phyloP scores from a whole-genome alignment of 1,139 yeast genomes.

The Saccharomyces hybrid region DNA sequence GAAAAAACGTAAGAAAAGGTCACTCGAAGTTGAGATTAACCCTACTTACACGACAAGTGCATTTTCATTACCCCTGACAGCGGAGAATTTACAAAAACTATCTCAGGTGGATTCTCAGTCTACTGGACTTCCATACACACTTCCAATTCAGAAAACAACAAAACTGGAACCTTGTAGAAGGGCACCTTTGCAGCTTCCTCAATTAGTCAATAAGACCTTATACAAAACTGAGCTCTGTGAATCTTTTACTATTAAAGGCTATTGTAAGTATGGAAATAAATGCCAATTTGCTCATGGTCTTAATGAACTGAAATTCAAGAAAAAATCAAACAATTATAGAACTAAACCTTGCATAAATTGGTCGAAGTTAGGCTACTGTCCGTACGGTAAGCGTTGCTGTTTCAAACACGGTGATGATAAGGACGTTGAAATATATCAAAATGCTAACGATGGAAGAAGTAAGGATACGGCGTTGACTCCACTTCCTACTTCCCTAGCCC shows the following conservation, averaged over 20 bases:
- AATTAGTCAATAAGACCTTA: conserved; percentile 53
- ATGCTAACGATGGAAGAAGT: conserved; percentile 11
- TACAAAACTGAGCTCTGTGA: conserved; percentile 90
- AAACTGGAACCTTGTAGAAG: not conserved
- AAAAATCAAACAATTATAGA: conserved; percentile 80
- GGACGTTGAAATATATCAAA: conserved; percentile 28
- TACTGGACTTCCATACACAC: conserved; percentile 1
- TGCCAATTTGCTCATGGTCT: conserved; percentile 95
- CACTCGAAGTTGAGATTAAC: conserved; percentile 22
- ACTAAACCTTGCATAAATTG: conserved; percentile 90
- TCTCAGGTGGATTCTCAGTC: conserved; percentile 6
- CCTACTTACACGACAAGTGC: conserved; percentile 16
- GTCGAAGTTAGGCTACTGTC: conserved; percentile 73
- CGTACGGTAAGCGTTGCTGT: conserved; percentile 88
- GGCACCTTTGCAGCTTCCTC: conserved; percentile 5
- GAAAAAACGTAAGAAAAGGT: conserved; percentile 5
- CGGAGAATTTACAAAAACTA: conserved; percentile 18
- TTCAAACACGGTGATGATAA: conserved; percentile 62
- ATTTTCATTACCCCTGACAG: conserved; percentile 19
- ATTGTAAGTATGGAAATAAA: conserved; percentile 82
- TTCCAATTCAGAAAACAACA: conserved; percentile 2
- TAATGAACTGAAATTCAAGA: conserved; percentile 63
- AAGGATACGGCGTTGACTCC: not conserved
- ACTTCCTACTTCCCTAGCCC: not conserved
- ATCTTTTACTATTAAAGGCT: conserved; percentile 62